Conservation (phyloP, 495 filamentous ascomycete species). For the Chaetomium fimeti region DNA sequence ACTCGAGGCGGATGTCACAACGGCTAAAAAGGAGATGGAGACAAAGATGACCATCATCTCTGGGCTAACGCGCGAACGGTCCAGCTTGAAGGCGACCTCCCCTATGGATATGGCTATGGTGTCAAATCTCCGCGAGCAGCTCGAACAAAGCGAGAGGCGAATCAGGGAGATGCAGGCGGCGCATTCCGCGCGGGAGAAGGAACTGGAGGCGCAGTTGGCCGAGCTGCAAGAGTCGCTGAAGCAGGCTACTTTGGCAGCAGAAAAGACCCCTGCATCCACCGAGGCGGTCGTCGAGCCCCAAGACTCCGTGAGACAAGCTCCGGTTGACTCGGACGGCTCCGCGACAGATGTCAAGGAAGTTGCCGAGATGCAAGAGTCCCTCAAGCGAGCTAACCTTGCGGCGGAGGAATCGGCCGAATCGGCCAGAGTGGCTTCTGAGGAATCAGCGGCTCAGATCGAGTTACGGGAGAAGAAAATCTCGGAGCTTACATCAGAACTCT, state of each 20-base stretch:
- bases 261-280: constrained; percentile 25
- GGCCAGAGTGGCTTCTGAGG: constrained; percentile 23
- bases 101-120: constrained; percentile 92
- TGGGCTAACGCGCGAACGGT: constrained; percentile 86
- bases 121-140: constrained; percentile 80
- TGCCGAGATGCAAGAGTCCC: constrained; percentile 58
- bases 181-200: constrained; percentile 69
- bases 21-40: constrained; percentile 93
- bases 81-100: constrained; percentile 73
- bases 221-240: constrained; percentile 60
- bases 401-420: constrained; percentile 17
- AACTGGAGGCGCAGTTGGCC: constrained; percentile 67
- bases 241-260: constrained; percentile 27
- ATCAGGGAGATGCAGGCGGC: constrained; percentile 71
- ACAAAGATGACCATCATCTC: constrained; percentile 91
- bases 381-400: constrained; percentile 42
- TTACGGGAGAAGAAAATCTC: constrained; percentile 62
- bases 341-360: constrained; percentile 23
- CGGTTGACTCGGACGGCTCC: neutral
- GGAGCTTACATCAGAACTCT: constrained; percentile 72
- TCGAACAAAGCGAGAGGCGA: constrained; percentile 79
- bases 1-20: constrained; percentile 79
- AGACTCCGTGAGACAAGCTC: constrained; percentile 49
- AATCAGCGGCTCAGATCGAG: constrained; percentile 31
- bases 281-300: constrained; percentile 54